Percentiles rank a stretch among this genome's conserved stretches.
These are phyloP conservation scores for Chlamydomonas eustigma DNA, from an alignment of 139 green algal species.

Conservation along the genomic window DNA sequence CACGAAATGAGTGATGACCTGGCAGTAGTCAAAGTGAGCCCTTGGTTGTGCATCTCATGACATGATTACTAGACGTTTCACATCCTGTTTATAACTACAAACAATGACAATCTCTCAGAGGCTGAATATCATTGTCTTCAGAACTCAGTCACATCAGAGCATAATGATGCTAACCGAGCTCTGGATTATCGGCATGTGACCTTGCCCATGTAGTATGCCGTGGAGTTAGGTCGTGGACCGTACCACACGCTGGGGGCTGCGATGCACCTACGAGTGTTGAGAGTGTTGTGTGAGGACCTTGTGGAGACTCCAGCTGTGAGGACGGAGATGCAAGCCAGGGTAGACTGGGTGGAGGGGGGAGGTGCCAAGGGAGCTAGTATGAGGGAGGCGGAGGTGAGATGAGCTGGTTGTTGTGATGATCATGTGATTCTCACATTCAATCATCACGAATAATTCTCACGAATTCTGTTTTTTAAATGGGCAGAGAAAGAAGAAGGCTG, in stretches of 20 bases:
- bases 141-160: too few species aligned
- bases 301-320: not conserved
- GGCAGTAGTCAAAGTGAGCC: not conserved
- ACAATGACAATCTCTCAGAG: too few species aligned
- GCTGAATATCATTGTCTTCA: too few species aligned
- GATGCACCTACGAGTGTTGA: conserved; percentile 2
- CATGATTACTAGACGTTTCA: too few species aligned
- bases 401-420: too few species aligned
- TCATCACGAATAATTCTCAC: too few species aligned
- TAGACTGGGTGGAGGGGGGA: not conserved
- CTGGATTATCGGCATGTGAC: too few species aligned
- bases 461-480: too few species aligned
- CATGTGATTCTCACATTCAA: too few species aligned
- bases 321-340: not conserved
- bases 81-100: too few species aligned
- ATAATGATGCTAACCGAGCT: too few species aligned
- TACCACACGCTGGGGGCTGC: conserved; percentile 3
- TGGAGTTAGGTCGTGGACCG: not conserved
- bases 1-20: conserved; percentile 5
- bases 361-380: not conserved
- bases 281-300: not conserved
- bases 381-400: not conserved
- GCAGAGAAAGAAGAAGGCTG: not conserved
- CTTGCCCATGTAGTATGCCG: not conserved
- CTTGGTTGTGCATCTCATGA: too few species aligned